Conservation (phyloP, 768 basidiomycete species). For the Leucocoprinus birnbaumii region DNA sequence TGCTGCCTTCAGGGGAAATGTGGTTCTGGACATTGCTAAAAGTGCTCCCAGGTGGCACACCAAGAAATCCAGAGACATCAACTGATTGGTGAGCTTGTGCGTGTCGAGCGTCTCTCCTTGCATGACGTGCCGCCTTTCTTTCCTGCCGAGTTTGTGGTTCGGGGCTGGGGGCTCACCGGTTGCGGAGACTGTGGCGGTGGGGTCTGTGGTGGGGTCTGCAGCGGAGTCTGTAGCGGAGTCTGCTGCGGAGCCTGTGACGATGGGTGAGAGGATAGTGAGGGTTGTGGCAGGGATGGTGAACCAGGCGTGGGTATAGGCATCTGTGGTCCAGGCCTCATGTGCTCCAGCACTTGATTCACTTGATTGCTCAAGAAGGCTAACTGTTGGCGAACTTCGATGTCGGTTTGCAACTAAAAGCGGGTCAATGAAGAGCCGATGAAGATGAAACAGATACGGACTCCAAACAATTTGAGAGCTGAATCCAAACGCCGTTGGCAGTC, state of each 20-base stretch:
- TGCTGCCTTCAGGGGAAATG: neutral
- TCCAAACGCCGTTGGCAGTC: neutral
- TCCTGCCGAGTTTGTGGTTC: neutral
- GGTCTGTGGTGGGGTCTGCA: neutral
- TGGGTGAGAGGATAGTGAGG: neutral
- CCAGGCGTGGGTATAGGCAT: neutral
- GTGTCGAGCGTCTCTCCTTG: neutral
- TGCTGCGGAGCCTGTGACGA: no score
- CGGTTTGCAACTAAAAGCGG: neutral
- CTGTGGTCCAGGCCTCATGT: neutral
- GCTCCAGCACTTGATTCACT: neutral
- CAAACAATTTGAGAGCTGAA: neutral
- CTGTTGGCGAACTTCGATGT: slow-evolving; percentile 6
- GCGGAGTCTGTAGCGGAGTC: neutral
- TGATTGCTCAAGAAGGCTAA: neutral
- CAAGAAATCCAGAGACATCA: neutral
- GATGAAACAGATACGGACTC: neutral
- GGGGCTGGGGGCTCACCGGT: neutral
- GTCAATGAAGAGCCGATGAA: neutral
- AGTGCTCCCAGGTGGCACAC: neutral
- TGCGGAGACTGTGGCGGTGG: neutral
- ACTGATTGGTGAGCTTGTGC: neutral
- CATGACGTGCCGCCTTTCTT: neutral
- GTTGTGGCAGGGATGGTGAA: neutral
- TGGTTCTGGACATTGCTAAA: neutral